Percentiles rank a stretch among this genome's conserved stretches.
Evolutionary conservation across 2,329 filamentous ascomycete genomes (phyloP).

Genomic region (Fusarium floridanum): DNA sequence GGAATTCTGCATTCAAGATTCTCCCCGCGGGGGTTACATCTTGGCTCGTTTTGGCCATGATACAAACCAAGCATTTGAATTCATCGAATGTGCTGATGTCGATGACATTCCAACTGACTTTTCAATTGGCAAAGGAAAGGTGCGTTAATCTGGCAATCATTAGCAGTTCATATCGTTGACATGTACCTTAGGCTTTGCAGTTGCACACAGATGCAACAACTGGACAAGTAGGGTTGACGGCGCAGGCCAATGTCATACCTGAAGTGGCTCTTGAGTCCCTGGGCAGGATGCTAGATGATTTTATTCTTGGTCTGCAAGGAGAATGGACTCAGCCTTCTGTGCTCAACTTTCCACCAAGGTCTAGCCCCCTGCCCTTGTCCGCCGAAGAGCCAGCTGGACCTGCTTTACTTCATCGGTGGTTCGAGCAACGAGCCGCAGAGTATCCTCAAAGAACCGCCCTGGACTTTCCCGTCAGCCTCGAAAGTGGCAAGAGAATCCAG

Average conservation of each 20-base stretch:
- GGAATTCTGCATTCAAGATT: slow-evolving; percentile 13
- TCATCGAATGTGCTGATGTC: neutral
- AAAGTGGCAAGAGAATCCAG: neutral
- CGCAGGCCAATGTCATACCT: neutral
- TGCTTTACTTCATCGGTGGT: slow-evolving; percentile 8
- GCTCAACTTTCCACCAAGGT: slow-evolving; percentile 21
- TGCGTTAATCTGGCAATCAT: neutral
- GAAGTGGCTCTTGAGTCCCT: slow-evolving; percentile 2
- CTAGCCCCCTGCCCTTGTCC: neutral
- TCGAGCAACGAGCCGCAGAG: neutral
- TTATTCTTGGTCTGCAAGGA: neutral
- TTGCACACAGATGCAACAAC: neutral
- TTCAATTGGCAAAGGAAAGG: slow-evolving; percentile 22
- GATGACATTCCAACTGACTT: slow-evolving; percentile 10
- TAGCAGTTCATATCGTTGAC: neutral
- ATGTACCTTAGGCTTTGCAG: neutral
- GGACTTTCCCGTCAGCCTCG: slow-evolving; percentile 8
- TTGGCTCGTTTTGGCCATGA: neutral
- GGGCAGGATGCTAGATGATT: slow-evolving; percentile 6
- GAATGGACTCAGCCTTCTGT: slow-evolving; percentile 17
- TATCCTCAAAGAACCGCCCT: neutral
- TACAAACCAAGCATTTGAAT: neutral
- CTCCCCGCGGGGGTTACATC: neutral
- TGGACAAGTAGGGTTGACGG: neutral
- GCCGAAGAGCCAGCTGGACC: neutral